Evolutionary conservation across 192 early-diverging fungal species (phyloP), one percentile per base, ranked within the genome.

Genomic region (Dissophora globulifera): DNA sequence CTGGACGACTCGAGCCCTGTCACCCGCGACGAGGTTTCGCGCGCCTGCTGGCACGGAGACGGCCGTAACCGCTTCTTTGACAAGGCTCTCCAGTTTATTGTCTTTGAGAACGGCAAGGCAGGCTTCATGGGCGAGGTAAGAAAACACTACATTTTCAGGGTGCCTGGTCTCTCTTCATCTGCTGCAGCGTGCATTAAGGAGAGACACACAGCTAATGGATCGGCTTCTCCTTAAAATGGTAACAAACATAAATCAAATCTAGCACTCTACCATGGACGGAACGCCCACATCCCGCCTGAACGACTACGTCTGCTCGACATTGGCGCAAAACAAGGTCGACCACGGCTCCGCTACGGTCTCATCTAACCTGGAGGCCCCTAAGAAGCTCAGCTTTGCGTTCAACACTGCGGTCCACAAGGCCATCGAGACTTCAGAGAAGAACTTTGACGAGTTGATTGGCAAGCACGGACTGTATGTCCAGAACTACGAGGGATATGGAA

Each of bases 21-120:
- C 41, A 97, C 96, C 25, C 90, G 92, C 46, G 93, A 97, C 43
- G 93, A 97, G 83, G 79, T 88, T 54, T 91, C 89, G 43, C 90
- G 93, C 58, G 90, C 89, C 57, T 95, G 90, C 84, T 99, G 95
- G 97, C 94, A 95, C 64, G 97, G 97, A 46, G 91, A 97, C 78
- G 97, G 96, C 49, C 89, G 90, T 62, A 99, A 99, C 86, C 92
- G 97, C 62, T 99, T 91, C 90, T 97, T 94, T 83, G 97, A 99
- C 87, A 97, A 99, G 85, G 84, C 93, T 41, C 84, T 94, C 58
- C 96, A 99, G 85, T 97, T 99, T 51, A 93, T 98, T 80, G 92
- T 97, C 51, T 95, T 93, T 82, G 96, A 96, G 61, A 99, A 99
- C 86, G 97, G 94, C 67, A 95, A 94, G 81, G 95, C 96, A 48